phyloP scores from a whole-genome alignment of 495 filamentous ascomycete genomes.

The Diplogelasinospora grovesii region DNA sequence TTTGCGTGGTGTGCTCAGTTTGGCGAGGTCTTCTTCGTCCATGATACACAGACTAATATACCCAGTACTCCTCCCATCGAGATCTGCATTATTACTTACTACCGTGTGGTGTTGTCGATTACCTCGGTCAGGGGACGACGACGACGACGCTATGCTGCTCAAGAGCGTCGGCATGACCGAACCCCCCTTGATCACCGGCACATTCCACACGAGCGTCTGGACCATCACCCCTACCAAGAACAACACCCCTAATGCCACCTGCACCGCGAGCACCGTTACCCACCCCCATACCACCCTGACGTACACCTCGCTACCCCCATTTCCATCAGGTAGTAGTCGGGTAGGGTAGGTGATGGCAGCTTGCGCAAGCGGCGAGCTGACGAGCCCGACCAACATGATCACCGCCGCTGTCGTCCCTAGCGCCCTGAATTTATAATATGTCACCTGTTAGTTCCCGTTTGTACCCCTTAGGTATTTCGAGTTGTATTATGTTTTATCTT shows the following conservation, averaged over 20 bases:
- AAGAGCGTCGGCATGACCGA: conserved; percentile 16
- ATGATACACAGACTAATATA: too few species aligned
- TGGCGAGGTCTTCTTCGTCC: too few species aligned
- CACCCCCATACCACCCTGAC: conserved; percentile 19
- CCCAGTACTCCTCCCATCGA: too few species aligned
- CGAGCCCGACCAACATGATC: conserved; percentile 32
- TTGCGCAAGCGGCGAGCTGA: conserved; percentile 41
- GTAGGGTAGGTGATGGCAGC: conserved; percentile 32
- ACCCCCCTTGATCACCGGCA: conserved; percentile 16
- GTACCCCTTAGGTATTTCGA: too few species aligned
- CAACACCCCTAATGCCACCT: conserved; percentile 8
- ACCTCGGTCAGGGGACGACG: too few species aligned
- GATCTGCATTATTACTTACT: too few species aligned
- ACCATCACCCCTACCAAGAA: conserved; percentile 21
- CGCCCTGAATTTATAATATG: conserved; percentile 15
- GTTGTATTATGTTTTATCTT: conserved; percentile 1
- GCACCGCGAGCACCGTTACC: conserved; percentile 18
- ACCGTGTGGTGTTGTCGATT: too few species aligned
- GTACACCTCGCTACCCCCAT: conserved; percentile 14
- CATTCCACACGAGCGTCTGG: conserved; percentile 24
- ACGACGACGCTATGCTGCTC: too few species aligned
- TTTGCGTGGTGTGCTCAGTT: too few species aligned
- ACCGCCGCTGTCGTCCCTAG: conserved; percentile 36
- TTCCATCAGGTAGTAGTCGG: conserved; percentile 5
- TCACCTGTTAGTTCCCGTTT: too few species aligned